A percentile compares a stretch with the other conserved stretches of the same genome.
Conservation (phyloP, 2,329 filamentous ascomycete species). For the Colletotrichum falcatum region DNA sequence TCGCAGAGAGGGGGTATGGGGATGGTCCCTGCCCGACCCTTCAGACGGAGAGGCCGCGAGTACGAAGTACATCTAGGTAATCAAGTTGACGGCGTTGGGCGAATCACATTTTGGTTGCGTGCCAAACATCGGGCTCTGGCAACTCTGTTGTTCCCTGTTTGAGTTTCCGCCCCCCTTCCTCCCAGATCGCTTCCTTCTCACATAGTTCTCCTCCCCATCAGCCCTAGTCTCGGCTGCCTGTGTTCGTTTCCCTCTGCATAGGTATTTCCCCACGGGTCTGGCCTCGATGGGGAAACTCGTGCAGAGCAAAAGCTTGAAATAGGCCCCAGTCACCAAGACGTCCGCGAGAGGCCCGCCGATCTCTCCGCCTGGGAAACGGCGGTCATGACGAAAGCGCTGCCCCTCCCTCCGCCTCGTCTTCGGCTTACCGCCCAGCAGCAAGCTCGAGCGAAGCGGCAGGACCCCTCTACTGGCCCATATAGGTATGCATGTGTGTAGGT, state of each 20-base stretch:
- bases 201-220: conserved; percentile 17
- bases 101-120: conserved; percentile 12
- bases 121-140: conserved; percentile 3
- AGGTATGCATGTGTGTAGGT: background rate
- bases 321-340: background rate
- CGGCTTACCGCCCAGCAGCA: conserved; percentile 1
- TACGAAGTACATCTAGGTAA: no score
- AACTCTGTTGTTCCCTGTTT: conserved; percentile 33
- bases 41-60: conserved; percentile 24
- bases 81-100: background rate
- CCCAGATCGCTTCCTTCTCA: conserved; percentile 25
- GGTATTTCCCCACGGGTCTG: background rate
- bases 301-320: background rate
- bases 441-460: background rate
- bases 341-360: background rate
- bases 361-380: conserved; percentile 7
- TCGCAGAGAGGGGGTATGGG: background rate
- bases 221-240: conserved; percentile 16
- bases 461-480: background rate
- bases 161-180: conserved; percentile 10
- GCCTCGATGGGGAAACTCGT: background rate
- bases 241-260: background rate
- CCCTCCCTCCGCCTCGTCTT: conserved; percentile 3
- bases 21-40: conserved; percentile 10
- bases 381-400: background rate